These are phyloP conservation scores for Juglanconis oblonga DNA, from an alignment of 2,329 filamentous ascomycete species.

Conservation along the genomic window DNA sequence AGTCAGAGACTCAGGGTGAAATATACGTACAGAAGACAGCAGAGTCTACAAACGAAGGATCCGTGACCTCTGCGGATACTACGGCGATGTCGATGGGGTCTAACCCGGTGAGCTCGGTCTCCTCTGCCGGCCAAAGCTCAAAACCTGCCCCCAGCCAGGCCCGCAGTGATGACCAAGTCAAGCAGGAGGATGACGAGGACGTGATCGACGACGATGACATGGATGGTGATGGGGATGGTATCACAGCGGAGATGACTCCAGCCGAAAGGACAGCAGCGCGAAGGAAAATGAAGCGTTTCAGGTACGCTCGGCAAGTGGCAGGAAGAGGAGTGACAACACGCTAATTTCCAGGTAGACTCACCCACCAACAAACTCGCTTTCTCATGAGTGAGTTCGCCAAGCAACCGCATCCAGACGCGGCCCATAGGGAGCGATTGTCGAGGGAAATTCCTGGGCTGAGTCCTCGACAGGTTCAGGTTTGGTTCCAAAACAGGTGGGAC, in stretches of 20 bases:
- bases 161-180: conserved; percentile 35
- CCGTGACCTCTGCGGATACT: conserved; percentile 37
- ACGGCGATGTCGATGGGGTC: conserved; percentile 36
- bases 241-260: conserved; percentile 47
- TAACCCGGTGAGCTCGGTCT: conserved; percentile 38
- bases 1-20: conserved; percentile 29
- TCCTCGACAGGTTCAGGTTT: conserved; percentile 91
- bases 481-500: conserved; percentile 93
- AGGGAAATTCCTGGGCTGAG: conserved; percentile 88
- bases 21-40: conserved; percentile 35
- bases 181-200: conserved; percentile 51
- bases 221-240: conserved; percentile 45
- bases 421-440: conserved; percentile 81
- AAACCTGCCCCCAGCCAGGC: conserved; percentile 31
- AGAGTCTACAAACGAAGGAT: conserved; percentile 37
- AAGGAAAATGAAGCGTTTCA: conserved; percentile 76
- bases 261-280: conserved; percentile 56
- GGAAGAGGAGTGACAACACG: conserved; percentile 4
- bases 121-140: conserved; percentile 33
- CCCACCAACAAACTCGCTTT: conserved; percentile 95
- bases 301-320: conserved; percentile 44
- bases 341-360: conserved; percentile 62
- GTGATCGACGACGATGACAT: conserved; percentile 57
- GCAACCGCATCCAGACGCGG: conserved; percentile 89
- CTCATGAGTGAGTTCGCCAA: conserved; percentile 96